Percentiles rank a stretch among this genome's conserved stretches.
These are phyloP conservation scores for Linanthus parryae DNA, from an alignment of 148 eudicot genomes.

Conservation along the genomic window DNA sequence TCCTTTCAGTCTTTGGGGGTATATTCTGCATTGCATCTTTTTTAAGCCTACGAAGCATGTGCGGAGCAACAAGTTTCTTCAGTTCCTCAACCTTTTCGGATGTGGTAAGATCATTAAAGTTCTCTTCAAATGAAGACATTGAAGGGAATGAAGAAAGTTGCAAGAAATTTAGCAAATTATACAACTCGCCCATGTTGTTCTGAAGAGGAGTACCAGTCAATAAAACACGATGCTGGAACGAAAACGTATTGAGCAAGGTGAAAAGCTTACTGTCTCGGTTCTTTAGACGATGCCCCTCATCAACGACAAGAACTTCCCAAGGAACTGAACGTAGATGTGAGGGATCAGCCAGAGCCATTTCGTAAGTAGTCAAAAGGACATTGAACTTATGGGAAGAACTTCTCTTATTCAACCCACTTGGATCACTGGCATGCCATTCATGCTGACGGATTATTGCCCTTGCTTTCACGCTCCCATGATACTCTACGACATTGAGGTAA, in stretches of 20 bases:
- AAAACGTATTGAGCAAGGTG: constrained; percentile 75
- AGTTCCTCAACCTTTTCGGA: constrained; percentile 92
- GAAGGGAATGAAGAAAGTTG: constrained; percentile 93
- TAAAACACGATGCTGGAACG: constrained; percentile 88
- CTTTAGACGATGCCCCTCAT: constrained; percentile 95
- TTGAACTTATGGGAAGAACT: constrained; percentile 68
- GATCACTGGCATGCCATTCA: constrained; percentile 80
- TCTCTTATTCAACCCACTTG: constrained; percentile 40
- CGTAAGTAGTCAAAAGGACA: constrained; percentile 92
- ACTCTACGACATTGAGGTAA: constrained; percentile 85
- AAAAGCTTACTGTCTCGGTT: constrained; percentile 88
- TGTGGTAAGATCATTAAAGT: constrained; percentile 78
- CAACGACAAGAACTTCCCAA: constrained; percentile 98
- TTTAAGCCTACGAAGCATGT: constrained; percentile 96
- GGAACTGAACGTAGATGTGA: constrained; percentile 78
- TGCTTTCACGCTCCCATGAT: constrained; percentile 85
- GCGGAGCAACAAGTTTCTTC: constrained; percentile 96
- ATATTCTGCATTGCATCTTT: constrained; percentile 97
- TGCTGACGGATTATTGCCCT: constrained; percentile 72
- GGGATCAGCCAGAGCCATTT: constrained; percentile 90
- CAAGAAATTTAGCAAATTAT: constrained; percentile 86
- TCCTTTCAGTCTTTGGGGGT: constrained; percentile 93
- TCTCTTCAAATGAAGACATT: constrained; percentile 80
- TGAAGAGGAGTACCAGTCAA: constrained; percentile 99
- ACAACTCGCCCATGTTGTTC: constrained; percentile 89